Conservation (phyloP, 2,329 filamentous ascomycete species). For the Aureobasidium sp. region DNA sequence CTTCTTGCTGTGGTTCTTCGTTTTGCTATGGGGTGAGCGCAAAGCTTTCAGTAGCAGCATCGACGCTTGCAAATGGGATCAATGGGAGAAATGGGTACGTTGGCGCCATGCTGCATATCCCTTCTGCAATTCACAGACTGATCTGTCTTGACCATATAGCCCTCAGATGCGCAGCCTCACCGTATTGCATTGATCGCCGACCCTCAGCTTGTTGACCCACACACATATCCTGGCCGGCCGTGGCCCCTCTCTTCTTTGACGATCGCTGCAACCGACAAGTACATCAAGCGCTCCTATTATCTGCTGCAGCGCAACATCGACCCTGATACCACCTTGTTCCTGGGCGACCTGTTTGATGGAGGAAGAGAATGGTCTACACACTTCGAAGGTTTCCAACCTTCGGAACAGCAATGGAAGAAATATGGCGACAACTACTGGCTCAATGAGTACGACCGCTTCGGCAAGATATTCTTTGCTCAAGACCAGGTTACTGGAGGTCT, state of each 20-base stretch:
- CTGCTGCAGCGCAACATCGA: conserved; percentile 66
- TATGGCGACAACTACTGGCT: conserved; percentile 84
- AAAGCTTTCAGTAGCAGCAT: conserved; percentile 67
- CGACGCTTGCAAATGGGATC: conserved; percentile 67
- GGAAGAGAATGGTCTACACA: conserved; percentile 83
- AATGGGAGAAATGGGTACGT: conserved; percentile 88
- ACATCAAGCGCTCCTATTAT: conserved; percentile 76
- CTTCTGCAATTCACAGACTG: background rate
- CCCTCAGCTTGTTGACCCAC: conserved; percentile 85
- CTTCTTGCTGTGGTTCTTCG: conserved; percentile 59
- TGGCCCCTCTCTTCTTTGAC: conserved; percentile 64
- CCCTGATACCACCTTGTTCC: conserved; percentile 84
- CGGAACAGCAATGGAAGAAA: conserved; percentile 61
- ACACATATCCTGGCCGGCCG: conserved; percentile 83
- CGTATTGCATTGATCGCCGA: conserved; percentile 80
- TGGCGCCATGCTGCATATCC: background rate
- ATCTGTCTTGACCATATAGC: conserved; percentile 47
- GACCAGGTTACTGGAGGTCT: conserved; percentile 46
- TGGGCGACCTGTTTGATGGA: conserved; percentile 93
- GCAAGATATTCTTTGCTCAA: conserved; percentile 65
- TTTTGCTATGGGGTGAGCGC: conserved; percentile 79
- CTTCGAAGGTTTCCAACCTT: conserved; percentile 35
- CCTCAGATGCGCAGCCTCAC: conserved; percentile 69
- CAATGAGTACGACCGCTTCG: conserved; percentile 77
- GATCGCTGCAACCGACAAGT: conserved; percentile 76